These are phyloP conservation scores for Solanum chmielewskii DNA, from an alignment of 257 asterid genomes.

Conservation along the genomic window DNA sequence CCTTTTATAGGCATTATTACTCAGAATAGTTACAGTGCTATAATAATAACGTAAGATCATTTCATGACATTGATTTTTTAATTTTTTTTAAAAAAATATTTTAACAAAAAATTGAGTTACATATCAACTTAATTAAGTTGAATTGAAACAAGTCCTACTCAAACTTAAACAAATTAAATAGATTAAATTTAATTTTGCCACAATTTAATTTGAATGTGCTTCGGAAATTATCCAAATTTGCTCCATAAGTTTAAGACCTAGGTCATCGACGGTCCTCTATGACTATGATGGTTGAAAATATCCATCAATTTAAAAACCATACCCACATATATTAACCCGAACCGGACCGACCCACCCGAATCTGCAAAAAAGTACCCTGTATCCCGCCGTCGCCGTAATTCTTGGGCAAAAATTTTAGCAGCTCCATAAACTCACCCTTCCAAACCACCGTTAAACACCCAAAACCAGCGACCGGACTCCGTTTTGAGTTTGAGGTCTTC, in stretches of 20 bases:
- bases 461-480: background rate
- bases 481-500: background rate
- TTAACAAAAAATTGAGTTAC: background rate
- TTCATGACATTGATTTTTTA: too few species aligned
- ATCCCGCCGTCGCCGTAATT: background rate
- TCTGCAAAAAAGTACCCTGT: background rate
- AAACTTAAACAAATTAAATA: too few species aligned
- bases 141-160: too few species aligned
- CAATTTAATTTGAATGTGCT: background rate
- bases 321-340: background rate
- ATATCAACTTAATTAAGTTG: too few species aligned
- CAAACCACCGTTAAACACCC: background rate
- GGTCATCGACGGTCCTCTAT: too few species aligned
- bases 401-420: background rate
- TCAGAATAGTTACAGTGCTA: too few species aligned
- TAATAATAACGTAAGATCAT: too few species aligned
- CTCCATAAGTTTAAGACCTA: background rate
- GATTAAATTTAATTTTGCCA: too few species aligned
- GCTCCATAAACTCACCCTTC: background rate
- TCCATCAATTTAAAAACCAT: background rate
- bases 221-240: background rate
- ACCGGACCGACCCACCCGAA: background rate
- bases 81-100: fast-evolving
- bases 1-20: too few species aligned
- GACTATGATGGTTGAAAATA: too few species aligned